Evolutionary conservation across 2,329 filamentous ascomycete species (phyloP), one percentile per base, ranked within the genome.

Genomic region (Pseudophaeomoniella oleicola): DNA sequence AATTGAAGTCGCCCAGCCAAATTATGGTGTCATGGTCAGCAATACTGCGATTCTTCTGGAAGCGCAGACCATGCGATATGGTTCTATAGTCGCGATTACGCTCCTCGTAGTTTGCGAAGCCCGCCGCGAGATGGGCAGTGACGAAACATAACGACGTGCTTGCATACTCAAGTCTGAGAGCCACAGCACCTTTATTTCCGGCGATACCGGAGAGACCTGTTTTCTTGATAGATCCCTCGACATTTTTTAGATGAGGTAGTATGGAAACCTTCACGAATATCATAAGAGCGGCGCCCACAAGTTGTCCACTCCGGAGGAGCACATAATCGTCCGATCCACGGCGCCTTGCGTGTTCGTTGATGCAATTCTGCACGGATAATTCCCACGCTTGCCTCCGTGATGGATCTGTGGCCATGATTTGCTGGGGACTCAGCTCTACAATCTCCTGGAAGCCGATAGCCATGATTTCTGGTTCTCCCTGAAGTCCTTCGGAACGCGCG

Each of bases 341-440:
- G 39, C 65, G 64, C 30, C 71, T 69, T 13, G 84, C 77, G 44
- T 81, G 73, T 9, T 62, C 59, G 48, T 96, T 94, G 29, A 98
- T 60, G 11, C 79, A 84, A 32, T 66, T 67, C 45, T 79, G 78
- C 16, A 96, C 86, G 3, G 82, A 78, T 37, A 69, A 63, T 54
- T 98, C 90, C 90, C 90, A 98, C 14, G 78, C 63, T 44, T 85
- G 78, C 45, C 88, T 83, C 37, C 83, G 73, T 3, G 78, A 75
- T 1, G 90, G 90, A 53, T 98, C 88, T 41, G 87, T 96, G 45
- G 92, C 94, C 86, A 98, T 94, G 51, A 98, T 96, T 52, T 98
- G 90, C 55, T 96, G 88, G 12, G 92, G 90, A 48, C 85, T 94
- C 33, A 98, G 65, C 52, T 94, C 84, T n/a, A 98, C 90, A 43